These are phyloP conservation scores for Eutrema yunnanense DNA, from an alignment of 345 rosid species.

Conservation along the genomic window DNA sequence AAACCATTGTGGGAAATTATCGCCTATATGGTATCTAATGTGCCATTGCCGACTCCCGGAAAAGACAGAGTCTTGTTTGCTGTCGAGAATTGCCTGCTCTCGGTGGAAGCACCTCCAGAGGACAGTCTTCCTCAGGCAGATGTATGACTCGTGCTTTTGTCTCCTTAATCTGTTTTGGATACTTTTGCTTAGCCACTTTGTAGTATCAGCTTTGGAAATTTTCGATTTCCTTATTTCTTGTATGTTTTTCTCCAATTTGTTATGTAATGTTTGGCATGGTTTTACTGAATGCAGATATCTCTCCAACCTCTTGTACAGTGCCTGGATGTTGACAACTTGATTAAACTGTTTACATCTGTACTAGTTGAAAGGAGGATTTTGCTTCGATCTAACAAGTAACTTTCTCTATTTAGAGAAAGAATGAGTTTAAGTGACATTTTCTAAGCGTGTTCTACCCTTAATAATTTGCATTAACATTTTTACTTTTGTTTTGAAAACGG, in stretches of 20 bases:
- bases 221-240: background rate
- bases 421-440: background rate
- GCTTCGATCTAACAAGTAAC: constrained; percentile 92
- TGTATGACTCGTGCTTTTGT: constrained; percentile 41
- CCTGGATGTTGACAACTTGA: constrained; percentile 92
- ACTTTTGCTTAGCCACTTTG: background rate
- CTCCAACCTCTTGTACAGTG: constrained; percentile 95
- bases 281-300: constrained; percentile 66
- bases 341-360: constrained; percentile 81
- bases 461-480: background rate
- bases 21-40: constrained; percentile 64
- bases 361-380: constrained; percentile 89
- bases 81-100: constrained; percentile 77
- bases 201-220: background rate
- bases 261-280: constrained; percentile 16
- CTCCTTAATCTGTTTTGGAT: constrained; percentile 11
- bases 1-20: constrained; percentile 93
- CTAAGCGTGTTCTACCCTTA: background rate
- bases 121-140: constrained; percentile 93
- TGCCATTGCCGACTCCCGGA: constrained; percentile 94
- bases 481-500: background rate
- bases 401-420: constrained; percentile 10
- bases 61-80: constrained; percentile 87
- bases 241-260: background rate
- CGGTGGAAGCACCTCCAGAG: constrained; percentile 89